Evolutionary conservation across 2,329 filamentous ascomycete species (phyloP).

Genomic region (Didymella pomorum): DNA sequence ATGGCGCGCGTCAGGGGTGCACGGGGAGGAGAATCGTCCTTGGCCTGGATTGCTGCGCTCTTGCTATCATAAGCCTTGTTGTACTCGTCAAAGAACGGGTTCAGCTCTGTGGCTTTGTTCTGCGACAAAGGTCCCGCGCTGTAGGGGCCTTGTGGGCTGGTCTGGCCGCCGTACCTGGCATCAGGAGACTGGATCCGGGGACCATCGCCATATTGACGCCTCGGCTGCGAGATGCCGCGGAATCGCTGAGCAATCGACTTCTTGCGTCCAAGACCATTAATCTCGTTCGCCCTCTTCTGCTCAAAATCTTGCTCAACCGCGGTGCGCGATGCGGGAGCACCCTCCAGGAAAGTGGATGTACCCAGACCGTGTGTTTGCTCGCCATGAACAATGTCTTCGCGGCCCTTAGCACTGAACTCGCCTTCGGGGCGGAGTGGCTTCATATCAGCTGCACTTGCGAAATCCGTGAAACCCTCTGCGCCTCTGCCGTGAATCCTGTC

Average conservation of each 20-base stretch:
- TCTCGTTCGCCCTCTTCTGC: constrained; percentile 55
- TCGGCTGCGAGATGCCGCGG: constrained; percentile 79
- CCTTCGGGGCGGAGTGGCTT: constrained; percentile 42
- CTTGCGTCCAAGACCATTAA: constrained; percentile 75
- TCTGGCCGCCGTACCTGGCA: constrained; percentile 58
- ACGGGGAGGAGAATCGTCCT: constrained; percentile 45
- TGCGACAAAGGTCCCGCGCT: constrained; percentile 52
- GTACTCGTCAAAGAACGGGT: constrained; percentile 85
- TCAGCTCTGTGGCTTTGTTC: constrained; percentile 59
- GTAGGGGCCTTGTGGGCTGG: constrained; percentile 42
- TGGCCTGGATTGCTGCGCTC: constrained; percentile 64
- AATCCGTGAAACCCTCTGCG: constrained; percentile 89
- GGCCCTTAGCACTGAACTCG: constrained; percentile 52
- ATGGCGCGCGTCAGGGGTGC: constrained; percentile 42
- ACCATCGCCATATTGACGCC: constrained; percentile 62
- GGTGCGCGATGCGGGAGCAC: constrained; percentile 82
- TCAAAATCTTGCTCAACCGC: constrained; percentile 80
- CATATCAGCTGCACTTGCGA: constrained; percentile 53
- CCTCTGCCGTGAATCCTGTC: constrained; percentile 85
- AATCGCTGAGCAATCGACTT: constrained; percentile 95
- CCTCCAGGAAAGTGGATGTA: constrained; percentile 94
- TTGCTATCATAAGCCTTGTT: constrained; percentile 72
- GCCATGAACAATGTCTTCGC: constrained; percentile 77
- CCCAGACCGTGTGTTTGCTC: constrained; percentile 84
- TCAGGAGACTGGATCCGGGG: constrained; percentile 57